Conservation (phyloP, 257 asterid species). For the Parsonsia alboflavescens region DNA sequence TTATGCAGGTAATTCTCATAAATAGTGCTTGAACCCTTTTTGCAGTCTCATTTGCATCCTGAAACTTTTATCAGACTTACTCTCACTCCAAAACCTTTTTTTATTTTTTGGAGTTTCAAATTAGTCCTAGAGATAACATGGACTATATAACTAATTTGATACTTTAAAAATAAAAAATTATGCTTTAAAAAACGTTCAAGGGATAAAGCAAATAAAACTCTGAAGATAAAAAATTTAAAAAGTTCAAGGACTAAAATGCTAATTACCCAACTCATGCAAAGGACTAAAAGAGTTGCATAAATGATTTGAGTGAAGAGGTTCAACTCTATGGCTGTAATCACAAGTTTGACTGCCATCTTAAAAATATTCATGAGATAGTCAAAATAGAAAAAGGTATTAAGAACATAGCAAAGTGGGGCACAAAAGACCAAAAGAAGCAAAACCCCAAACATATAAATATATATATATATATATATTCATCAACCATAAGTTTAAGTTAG, state of each 20-base stretch:
- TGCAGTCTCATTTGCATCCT: too few relatives aligned
- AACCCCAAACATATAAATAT: not conserved
- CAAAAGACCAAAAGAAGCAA: not conserved
- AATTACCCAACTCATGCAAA: not conserved
- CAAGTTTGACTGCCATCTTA: not conserved
- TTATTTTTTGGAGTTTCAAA: not conserved
- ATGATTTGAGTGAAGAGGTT: not conserved
- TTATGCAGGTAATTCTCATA: too few relatives aligned
- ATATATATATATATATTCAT: too few relatives aligned
- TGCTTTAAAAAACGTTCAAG: too few relatives aligned
- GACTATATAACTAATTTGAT: not conserved
- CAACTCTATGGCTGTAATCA: not conserved
- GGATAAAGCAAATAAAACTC: too few relatives aligned
- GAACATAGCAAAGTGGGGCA: not conserved
- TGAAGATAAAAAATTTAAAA: too few relatives aligned
- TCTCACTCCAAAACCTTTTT: too few relatives aligned
- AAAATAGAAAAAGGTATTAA: not conserved
- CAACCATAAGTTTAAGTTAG: too few relatives aligned
- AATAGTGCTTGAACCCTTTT: too few relatives aligned
- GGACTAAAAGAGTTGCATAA: not conserved
- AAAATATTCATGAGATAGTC: not conserved
- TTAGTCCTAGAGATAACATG: not conserved
- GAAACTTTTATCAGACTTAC: too few relatives aligned
- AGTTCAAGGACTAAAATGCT: not conserved
- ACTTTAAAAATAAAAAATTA: too few relatives aligned